Evolutionary conservation across 164 flowering plant species (phyloP), one percentile per base, ranked within the genome.

Genomic region (Santalum album): DNA sequence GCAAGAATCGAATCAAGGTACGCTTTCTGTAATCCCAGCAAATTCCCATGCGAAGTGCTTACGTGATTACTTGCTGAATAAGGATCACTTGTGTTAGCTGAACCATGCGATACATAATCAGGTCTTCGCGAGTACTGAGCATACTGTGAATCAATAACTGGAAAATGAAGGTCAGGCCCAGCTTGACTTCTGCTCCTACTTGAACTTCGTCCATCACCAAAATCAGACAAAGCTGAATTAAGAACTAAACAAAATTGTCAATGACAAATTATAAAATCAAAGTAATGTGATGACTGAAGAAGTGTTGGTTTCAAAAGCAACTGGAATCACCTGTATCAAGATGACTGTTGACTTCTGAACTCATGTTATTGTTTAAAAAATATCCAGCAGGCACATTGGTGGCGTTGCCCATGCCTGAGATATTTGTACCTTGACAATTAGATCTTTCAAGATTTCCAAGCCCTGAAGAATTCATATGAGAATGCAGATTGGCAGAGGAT

Each of bases 1-100:
- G 80, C 78, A 58, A 75, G 73, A 63, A 83, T 59, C 23, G 74
- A 63, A 59, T 66, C 77, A 58, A 83, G 71, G 57, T 77, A 81
- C 34, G 74, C 86, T 61, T 78, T 80, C 65, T 81, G 89, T 56
- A 77, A 47, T 26, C 27, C 76, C 18, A 72, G 61, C 55, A 75
- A 59, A 57, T 86, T 79, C 55, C 73, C 69, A 51, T 60, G 61
- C 22, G 78, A 73, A 67, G 67, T 34, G 21, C 75, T 66, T 25
- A 56, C 19, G 61, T 63, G 50, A 53, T 65, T 68, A 60, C 81
- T 68, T 48, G 62, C 71, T 15, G 57, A 26, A 27, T 66, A 60
- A 54, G 66, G 68, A 61, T 70, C 72, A 49, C 56, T 54, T 29
- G 57, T 63, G 61, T 53, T 61, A 54, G 66, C 48, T 23, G 51